Evolutionary conservation across 768 basidiomycete genomes (phyloP).

Genomic region (Pilatotrama ljubarskyi): DNA sequence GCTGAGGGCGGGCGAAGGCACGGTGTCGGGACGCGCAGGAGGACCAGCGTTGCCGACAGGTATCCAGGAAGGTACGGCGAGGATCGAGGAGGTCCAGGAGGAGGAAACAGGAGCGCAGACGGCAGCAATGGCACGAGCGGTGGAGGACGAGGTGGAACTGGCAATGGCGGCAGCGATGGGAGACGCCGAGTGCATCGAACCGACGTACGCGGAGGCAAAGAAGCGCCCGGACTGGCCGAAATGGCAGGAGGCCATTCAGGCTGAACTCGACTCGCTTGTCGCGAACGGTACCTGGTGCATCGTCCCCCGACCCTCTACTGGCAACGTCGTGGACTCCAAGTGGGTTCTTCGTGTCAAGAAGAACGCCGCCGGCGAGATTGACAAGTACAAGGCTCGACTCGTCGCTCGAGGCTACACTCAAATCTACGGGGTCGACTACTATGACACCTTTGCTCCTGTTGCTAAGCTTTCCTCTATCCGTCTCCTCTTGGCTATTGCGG

Average conservation of each 20-base stretch:
- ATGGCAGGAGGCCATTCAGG: slow-evolving; percentile 18
- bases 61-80: slow-evolving; percentile 2
- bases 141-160: not conserved
- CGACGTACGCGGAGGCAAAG: slow-evolving; percentile 12
- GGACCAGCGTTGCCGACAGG: slow-evolving; percentile 2
- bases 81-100: slow-evolving; percentile 1
- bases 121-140: not conserved
- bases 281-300: slow-evolving; percentile 16
- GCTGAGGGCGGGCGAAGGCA: slow-evolving; percentile 8
- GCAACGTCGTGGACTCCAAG: slow-evolving; percentile 30
- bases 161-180: not conserved
- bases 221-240: slow-evolving; percentile 17
- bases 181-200: slow-evolving; percentile 7
- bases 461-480: slow-evolving; percentile 26
- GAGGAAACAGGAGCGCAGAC: not conserved
- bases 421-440: slow-evolving; percentile 35
- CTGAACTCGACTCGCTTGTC: slow-evolving; percentile 13
- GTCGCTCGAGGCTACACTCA: slow-evolving; percentile 40
- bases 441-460: slow-evolving; percentile 30
- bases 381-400: slow-evolving; percentile 32
- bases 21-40: not conserved
- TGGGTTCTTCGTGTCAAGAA: slow-evolving; percentile 33
- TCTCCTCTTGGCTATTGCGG: slow-evolving; percentile 29
- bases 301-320: slow-evolving; percentile 1
- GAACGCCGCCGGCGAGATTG: slow-evolving; percentile 10